phyloP scores from a whole-genome alignment of 2,329 filamentous ascomycete species.

The Magnaporthales sp. region DNA sequence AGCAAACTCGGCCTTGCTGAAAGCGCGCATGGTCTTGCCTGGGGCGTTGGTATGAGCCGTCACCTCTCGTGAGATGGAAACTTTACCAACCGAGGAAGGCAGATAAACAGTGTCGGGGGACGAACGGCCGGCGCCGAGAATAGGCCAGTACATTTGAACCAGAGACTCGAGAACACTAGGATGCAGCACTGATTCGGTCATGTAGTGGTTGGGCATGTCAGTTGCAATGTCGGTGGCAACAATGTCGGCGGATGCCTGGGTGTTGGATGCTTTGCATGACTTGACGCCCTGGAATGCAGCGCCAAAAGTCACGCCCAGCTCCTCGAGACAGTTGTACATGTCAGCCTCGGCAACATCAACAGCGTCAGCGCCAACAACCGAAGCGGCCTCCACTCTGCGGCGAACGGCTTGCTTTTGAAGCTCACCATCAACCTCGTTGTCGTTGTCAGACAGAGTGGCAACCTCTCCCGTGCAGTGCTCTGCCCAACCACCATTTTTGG shows the following conservation, averaged over 20 bases:
- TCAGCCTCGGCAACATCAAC: constrained; percentile 19
- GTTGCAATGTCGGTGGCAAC: constrained; percentile 25
- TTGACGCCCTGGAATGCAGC: constrained; percentile 40
- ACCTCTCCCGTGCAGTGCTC: constrained; percentile 50
- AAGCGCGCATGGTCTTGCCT: constrained; percentile 24
- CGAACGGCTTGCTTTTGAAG: constrained; percentile 19
- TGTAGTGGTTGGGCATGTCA: constrained; percentile 28
- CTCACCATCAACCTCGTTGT: constrained; percentile 31
- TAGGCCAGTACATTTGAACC: constrained; percentile 32
- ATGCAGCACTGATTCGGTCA: constrained; percentile 25
- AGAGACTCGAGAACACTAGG: constrained; percentile 30
- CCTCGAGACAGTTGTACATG: constrained; percentile 37
- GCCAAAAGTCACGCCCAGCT: constrained; percentile 41
- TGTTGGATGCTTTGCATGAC: constrained; percentile 30
- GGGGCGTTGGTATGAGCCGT: constrained; percentile 17
- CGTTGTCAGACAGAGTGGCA: constrained; percentile 24
- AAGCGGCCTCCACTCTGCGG: constrained; percentile 19
- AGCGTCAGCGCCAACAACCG: constrained; percentile 18
- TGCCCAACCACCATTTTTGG: constrained; percentile 41
- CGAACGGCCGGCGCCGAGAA: constrained; percentile 21
- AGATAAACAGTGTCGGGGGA: constrained; percentile 30
- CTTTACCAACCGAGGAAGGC: constrained; percentile 29
- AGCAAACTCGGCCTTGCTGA: constrained; percentile 24
- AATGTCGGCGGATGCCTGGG: constrained; percentile 24
- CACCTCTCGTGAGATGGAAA: constrained; percentile 26